Evolutionary conservation across 2,329 filamentous ascomycete genomes (phyloP).

Genomic region (Alternaria gaisen): DNA sequence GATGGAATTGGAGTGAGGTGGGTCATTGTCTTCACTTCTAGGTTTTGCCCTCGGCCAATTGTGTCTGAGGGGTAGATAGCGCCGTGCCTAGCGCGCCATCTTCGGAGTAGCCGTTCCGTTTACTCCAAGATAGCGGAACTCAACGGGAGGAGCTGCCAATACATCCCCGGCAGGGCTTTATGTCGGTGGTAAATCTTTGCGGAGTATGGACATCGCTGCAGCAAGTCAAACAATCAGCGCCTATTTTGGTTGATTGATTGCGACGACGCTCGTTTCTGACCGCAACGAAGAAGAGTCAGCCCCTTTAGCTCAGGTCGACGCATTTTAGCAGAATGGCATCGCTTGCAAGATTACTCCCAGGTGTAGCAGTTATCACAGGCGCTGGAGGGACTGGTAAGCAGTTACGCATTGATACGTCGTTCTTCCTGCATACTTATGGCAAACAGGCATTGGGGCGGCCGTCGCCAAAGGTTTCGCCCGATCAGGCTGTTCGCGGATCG

Average conservation of each 20-base stretch:
- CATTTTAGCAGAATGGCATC: conserved; percentile 18
- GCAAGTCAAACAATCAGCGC: background rate
- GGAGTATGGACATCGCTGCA: background rate
- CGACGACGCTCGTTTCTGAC: background rate
- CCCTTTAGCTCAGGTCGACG: background rate
- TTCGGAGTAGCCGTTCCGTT: background rate
- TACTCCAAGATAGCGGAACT: conserved; percentile 12
- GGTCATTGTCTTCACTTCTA: conserved; percentile 12
- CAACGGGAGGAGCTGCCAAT: background rate
- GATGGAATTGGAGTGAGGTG: conserved; percentile 18
- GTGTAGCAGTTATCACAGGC: conserved; percentile 47
- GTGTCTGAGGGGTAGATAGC: conserved; percentile 11
- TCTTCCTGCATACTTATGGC: background rate
- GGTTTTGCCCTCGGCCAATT: conserved; percentile 5
- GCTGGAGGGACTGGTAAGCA: conserved; percentile 46
- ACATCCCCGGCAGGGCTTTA: background rate
- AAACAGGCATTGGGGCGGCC: conserved; percentile 64
- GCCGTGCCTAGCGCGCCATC: background rate
- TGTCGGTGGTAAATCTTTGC: background rate
- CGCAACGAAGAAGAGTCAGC: background rate
- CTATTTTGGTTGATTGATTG: background rate
- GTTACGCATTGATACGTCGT: background rate
- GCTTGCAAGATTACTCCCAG: conserved; percentile 30
- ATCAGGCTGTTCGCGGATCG: conserved; percentile 61
- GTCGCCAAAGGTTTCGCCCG: conserved; percentile 60